Evolutionary conservation across 2,329 filamentous ascomycete genomes (phyloP).

Genomic region (Aspergillus hortae): DNA sequence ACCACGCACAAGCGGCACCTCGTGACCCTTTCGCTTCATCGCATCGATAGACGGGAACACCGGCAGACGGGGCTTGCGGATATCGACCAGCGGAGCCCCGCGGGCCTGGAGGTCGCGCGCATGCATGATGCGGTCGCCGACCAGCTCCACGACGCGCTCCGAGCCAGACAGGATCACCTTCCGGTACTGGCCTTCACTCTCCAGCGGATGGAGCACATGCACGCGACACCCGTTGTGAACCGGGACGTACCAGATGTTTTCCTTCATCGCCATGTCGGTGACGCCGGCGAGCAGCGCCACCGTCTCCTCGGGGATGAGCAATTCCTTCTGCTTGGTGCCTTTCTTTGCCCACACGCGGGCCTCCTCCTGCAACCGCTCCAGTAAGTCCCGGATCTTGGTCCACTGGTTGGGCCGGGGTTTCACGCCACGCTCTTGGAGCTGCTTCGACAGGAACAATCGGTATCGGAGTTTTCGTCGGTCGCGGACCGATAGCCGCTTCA

Average conservation of each 20-base stretch:
- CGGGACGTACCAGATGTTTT: slow-evolving; percentile 37
- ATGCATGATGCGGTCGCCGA: slow-evolving; percentile 24
- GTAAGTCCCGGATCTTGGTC: slow-evolving; percentile 23
- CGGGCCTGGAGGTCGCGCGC: slow-evolving; percentile 20
- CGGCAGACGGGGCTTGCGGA: slow-evolving; percentile 26
- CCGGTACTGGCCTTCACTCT: slow-evolving; percentile 30
- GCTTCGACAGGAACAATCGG: slow-evolving; percentile 14
- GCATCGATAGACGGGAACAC: slow-evolving; percentile 26
- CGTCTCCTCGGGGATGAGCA: slow-evolving; percentile 34
- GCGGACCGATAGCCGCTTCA: slow-evolving; percentile 17
- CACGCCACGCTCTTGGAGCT: not conserved
- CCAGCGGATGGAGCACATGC: slow-evolving; percentile 29
- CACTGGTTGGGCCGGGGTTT: slow-evolving; percentile 15
- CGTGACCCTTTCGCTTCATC: slow-evolving; percentile 18
- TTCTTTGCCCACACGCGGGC: slow-evolving; percentile 10
- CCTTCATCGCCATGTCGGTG: slow-evolving; percentile 24
- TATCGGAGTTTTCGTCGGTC: slow-evolving; percentile 27
- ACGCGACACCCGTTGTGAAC: slow-evolving; percentile 37
- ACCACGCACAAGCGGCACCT: slow-evolving; percentile 28
- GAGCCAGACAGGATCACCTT: slow-evolving; percentile 35
- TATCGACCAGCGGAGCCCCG: slow-evolving; percentile 28
- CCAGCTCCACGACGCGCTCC: slow-evolving; percentile 28
- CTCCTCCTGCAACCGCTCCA: slow-evolving; percentile 22
- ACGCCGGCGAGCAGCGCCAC: slow-evolving; percentile 31
- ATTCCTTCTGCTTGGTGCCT: slow-evolving; percentile 22